These are phyloP conservation scores for Echium plantagineum DNA, from an alignment of 257 asterid species.

Conservation along the genomic window DNA sequence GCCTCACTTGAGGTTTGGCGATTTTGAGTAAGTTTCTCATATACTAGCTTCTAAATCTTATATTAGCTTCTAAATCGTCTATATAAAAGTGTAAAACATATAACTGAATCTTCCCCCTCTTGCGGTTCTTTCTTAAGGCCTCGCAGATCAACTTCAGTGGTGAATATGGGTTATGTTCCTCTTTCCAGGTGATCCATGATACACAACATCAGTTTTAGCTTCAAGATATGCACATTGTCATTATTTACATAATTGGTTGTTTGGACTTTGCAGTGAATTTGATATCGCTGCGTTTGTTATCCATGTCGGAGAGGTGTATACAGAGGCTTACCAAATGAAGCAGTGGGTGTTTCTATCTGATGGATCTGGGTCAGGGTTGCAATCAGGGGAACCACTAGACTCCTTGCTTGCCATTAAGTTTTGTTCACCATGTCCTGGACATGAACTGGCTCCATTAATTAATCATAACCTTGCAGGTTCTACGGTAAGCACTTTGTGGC, in stretches of 20 bases:
- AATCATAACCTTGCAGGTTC: slow-evolving; percentile 57
- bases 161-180: slow-evolving; percentile 64
- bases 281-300: slow-evolving; percentile 78
- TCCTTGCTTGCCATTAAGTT: slow-evolving; percentile 69
- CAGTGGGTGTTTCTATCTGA: slow-evolving; percentile 94
- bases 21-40: slow-evolving; percentile 46
- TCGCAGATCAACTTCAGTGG: slow-evolving; percentile 55
- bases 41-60: neutral
- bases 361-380: slow-evolving; percentile 32
- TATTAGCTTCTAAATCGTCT: neutral
- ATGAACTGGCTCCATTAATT: slow-evolving; percentile 41
- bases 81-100: neutral
- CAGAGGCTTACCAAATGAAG: slow-evolving; percentile 49
- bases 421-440: slow-evolving; percentile 35
- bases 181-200: slow-evolving; percentile 46
- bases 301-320: slow-evolving; percentile 67
- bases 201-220: slow-evolving; percentile 13
- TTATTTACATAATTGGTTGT: slow-evolving; percentile 15
- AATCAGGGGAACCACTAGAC: slow-evolving; percentile 29
- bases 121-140: slow-evolving; percentile 69
- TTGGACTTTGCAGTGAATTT: slow-evolving; percentile 56
- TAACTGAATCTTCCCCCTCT: slow-evolving; percentile 8
- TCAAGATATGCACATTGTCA: slow-evolving; percentile 6
- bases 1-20: slow-evolving; percentile 31
- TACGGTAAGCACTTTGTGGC: slow-evolving; percentile 38